Evolutionary conservation across 495 filamentous ascomycete genomes (phyloP), one percentile per base, ranked within the genome.

Genomic region (Apiosordaria backusii): DNA sequence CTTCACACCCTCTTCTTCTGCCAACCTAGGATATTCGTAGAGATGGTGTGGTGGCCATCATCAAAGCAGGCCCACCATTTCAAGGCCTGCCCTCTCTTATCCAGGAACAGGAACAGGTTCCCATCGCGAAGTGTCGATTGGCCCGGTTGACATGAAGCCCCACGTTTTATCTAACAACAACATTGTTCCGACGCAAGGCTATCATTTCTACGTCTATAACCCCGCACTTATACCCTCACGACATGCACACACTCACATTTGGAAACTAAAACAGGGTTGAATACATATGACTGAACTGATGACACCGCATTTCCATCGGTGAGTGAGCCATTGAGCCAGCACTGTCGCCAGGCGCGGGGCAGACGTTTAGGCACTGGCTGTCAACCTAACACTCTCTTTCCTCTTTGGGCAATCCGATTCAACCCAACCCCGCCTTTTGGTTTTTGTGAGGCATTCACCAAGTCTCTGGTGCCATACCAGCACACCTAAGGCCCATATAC

Each of bases 1-100:
- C 59, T 61, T 61, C 59, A 61, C 59, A 61, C 59, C 59, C 24
- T 61, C 59, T 61, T 21, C 10, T 21, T 45, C 13, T 16, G 18
- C 57, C 7, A 7, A 18, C 57, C 35, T 45, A 45, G 6, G 35
- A 45, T 15, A 45, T 45, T 45, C 35, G 35, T 18, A 15, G 10
- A 45, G 35, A 15, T 45, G 35, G 35, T 55, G 52, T 55, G 52
- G 22, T 19, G 52, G 52, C 22, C 16, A n/a, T 55, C 52, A 55
- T 13, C 35, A 2, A 19, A 22, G 7, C 9, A 4, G 18, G 52
- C 9, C 52, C n/a, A 19, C 18, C 52, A 55, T 55, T 21, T 55
- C 16, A n/a, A 15, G 19, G 52, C 52, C 52, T 55, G 22, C 52
- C 52, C n/a, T 13, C 10, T 55, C 52, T 55, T 55, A 55, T 55